Percentiles rank a stretch among this genome's conserved stretches.
Conservation (phyloP, 2,329 filamentous ascomycete species). For the Ceratocystiopsis sp. region DNA sequence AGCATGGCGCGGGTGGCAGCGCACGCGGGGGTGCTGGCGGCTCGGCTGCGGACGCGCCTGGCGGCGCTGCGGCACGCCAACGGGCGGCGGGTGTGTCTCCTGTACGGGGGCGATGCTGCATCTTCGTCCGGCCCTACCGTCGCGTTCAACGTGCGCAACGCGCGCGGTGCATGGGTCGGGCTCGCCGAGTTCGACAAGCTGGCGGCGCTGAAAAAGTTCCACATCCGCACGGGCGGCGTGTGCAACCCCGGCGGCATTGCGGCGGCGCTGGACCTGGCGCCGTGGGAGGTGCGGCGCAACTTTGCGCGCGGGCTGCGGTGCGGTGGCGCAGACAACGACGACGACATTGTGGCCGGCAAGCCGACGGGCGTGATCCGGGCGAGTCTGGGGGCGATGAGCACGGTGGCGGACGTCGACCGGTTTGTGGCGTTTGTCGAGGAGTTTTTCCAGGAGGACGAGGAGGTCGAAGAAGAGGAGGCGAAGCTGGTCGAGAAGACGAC, state of each 20-base stretch:
- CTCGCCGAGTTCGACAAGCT: conserved; percentile 79
- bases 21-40: conserved; percentile 52
- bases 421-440: conserved; percentile 59
- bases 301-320: conserved; percentile 76
- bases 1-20: conserved; percentile 51
- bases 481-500: background rate
- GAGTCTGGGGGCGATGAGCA: conserved; percentile 86
- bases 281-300: conserved; percentile 70
- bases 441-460: conserved; percentile 32
- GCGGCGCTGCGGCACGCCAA: conserved; percentile 50
- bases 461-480: background rate
- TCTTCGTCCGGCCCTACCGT: conserved; percentile 68
- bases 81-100: conserved; percentile 39
- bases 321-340: conserved; percentile 57
- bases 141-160: conserved; percentile 65
- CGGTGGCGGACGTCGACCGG: conserved; percentile 49
- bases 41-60: conserved; percentile 41
- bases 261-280: conserved; percentile 49
- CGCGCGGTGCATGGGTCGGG: conserved; percentile 56
- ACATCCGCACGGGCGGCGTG: conserved; percentile 72
- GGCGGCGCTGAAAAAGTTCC: conserved; percentile 59
- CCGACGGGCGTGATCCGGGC: conserved; percentile 75
- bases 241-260: conserved; percentile 87
- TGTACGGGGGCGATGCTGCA: conserved; percentile 22
- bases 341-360: conserved; percentile 67